Percentiles rank a stretch among this genome's conserved stretches.
Conservation (phyloP, 1,284 basidiomycete genomes). For the Spongiforma sp. region DNA sequence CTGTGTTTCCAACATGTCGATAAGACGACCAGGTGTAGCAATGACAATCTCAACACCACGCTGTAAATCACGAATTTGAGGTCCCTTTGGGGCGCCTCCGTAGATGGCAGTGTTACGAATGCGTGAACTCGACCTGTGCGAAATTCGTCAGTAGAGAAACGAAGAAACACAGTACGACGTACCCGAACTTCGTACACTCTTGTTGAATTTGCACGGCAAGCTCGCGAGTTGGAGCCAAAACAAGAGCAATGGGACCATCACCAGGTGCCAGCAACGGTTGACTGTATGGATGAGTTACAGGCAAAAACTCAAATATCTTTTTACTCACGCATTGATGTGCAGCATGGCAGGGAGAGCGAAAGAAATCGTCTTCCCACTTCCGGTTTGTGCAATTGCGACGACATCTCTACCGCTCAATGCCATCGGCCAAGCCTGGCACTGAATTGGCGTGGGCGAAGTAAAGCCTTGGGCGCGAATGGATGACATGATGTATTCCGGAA, state of each 20-base stretch:
- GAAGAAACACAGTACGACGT: constrained; percentile 28
- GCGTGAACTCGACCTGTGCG: constrained; percentile 83
- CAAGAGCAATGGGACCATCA: constrained; percentile 96
- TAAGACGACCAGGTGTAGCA: constrained; percentile 89
- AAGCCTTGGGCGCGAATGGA: constrained; percentile 97
- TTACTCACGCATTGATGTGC: constrained; percentile 94
- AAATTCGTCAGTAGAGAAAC: constrained; percentile 7
- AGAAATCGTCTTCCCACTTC: constrained; percentile 97
- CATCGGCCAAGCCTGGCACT: constrained; percentile 99
- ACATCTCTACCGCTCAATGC: constrained; percentile 93
- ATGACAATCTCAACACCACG: constrained; percentile 97
- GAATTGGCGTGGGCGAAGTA: constrained; percentile 88
- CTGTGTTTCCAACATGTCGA: constrained; percentile 94
- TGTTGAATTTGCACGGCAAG: constrained; percentile 99
- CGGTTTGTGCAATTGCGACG: constrained; percentile 97
- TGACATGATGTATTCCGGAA: constrained; percentile 94
- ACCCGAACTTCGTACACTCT: constrained; percentile 98
- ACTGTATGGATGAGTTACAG: constrained; percentile 42
- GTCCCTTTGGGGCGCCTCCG: constrained; percentile 98
- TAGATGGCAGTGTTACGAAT: constrained; percentile 99
- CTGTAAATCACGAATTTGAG: constrained; percentile 96
- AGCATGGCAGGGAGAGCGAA: constrained; percentile 99
- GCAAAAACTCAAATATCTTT: background rate
- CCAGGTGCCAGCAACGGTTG: constrained; percentile 94
- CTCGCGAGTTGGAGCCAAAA: constrained; percentile 97